A percentile compares a stretch with the other conserved stretches of the same genome.
phyloP scores from a whole-genome alignment of 768 basidiomycete genomes.

The Podaxis sp. region DNA sequence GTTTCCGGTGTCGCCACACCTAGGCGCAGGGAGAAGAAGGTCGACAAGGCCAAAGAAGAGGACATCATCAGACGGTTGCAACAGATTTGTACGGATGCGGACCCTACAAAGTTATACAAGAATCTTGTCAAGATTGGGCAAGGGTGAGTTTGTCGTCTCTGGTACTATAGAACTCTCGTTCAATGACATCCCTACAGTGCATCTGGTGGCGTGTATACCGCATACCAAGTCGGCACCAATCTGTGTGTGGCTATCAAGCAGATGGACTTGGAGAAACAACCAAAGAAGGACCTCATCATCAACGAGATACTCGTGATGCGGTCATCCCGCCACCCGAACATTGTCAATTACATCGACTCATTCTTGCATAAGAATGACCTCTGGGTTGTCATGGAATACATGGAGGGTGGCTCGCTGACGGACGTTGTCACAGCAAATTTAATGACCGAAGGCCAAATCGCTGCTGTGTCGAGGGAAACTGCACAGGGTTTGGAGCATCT shows the following conservation, averaged over 20 bases:
- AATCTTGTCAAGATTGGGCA: constrained; percentile 97
- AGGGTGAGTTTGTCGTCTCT: constrained; percentile 54
- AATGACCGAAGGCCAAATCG: constrained; percentile 99
- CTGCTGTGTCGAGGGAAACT: constrained; percentile 91
- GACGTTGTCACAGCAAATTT: constrained; percentile 94
- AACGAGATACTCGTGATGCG: constrained; percentile 99
- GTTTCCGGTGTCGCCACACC: constrained; percentile 75
- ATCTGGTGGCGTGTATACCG: constrained; percentile 96
- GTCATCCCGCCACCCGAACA: constrained; percentile 93
- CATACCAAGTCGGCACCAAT: constrained; percentile 95
- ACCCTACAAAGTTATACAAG: constrained; percentile 91
- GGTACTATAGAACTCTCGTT: constrained; percentile 10
- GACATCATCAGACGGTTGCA: constrained; percentile 90
- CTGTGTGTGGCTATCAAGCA: constrained; percentile 97
- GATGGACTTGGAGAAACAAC: constrained; percentile 99
- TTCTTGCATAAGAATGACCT: constrained; percentile 97
- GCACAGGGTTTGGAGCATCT: constrained; percentile 92
- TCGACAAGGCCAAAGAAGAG: constrained; percentile 74
- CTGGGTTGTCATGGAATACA: constrained; percentile 99
- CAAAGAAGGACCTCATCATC: constrained; percentile 99
- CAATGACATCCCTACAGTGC: constrained; percentile 49
- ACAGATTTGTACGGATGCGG: constrained; percentile 95
- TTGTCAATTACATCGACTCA: constrained; percentile 99
- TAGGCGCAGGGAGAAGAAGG: constrained; percentile 82
- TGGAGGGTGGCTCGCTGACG: constrained; percentile 94